Evolutionary conservation across 2,329 filamentous ascomycete species (phyloP), one percentile per base, ranked within the genome.

Genomic region (Teratosphaeria pseudoeucalypti): DNA sequence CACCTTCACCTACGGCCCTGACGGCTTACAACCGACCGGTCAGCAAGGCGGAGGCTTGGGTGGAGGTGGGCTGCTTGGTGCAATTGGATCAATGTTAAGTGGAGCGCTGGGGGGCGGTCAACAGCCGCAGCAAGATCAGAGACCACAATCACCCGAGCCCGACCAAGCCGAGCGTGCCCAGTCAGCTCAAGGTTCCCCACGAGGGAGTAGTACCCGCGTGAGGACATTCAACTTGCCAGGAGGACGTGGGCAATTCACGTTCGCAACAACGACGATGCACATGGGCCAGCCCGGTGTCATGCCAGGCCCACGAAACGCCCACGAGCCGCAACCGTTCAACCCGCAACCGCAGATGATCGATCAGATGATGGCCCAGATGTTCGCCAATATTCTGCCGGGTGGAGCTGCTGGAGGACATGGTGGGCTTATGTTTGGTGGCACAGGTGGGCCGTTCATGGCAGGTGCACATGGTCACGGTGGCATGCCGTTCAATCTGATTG

Each of bases 281-380:
- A 34, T 52, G 58, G 43, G 43, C 43, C 43, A 49, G 43, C 43
- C 43, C 9, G 16, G 43, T 6, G 59, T 60, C 32, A 75, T 76
- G 55, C 67, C 82, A 52, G 72, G 71, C 57, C 81, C 82, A 37
- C 77, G 81, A 63, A 76, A 83, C 67, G 74, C 78, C 29, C 76
- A 82, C 65, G 72, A 72, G 32, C 75, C 81, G 47, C 81, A 81
- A 63, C 74, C 77, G 16, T 61, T 66, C 52, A 65, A 71, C 53
- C 75, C 72, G 58, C 69, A 71, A 54, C 68, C 69, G 5, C 65
- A 69, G 16, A 57, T 65, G 27, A 64, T 72, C 29, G 64, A 69
- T n/a, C 59, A 66, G 2, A 67, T 72, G 61, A 67, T 72, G 64
- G 56, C 60, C 23, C 67, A 70, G 55, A 71, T 72, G 68, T 62